These are phyloP conservation scores for Viola odorata DNA, from an alignment of 345 rosid species.

Conservation along the genomic window DNA sequence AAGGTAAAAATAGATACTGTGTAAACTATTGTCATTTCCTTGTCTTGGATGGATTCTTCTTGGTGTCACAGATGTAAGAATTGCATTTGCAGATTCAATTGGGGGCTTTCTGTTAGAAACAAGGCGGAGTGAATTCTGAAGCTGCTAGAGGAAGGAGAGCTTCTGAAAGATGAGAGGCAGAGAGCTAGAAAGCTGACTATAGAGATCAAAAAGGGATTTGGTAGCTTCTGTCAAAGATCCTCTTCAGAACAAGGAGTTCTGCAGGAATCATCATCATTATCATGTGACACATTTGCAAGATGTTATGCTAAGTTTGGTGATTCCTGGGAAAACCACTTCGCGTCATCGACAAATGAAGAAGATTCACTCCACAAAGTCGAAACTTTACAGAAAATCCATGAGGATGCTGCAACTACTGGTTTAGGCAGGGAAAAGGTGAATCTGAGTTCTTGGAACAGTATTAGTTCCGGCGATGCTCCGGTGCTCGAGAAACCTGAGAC, in stretches of 20 bases:
- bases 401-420: not conserved
- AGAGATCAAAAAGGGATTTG: conserved; percentile 86
- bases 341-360: conserved; percentile 2
- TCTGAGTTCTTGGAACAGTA: conserved; percentile 1
- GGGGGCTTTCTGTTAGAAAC: conserved; percentile 80
- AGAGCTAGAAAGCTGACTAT: conserved; percentile 73
- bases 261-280: conserved; percentile 30
- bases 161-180: conserved; percentile 68
- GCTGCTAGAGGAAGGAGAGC: conserved; percentile 58
- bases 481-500: conserved; percentile 18
- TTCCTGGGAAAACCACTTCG: conserved; percentile 33
- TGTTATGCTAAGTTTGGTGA: conserved; percentile 45
- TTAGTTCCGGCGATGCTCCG: conserved; percentile 3
- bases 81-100: conserved; percentile 55
- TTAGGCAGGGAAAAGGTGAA: not conserved
- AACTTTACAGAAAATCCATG: conserved; percentile 4
- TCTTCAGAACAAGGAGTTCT: conserved; percentile 32
- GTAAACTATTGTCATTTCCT: not conserved
- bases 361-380: conserved; percentile 8
- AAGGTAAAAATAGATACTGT: not conserved
- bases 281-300: conserved; percentile 34
- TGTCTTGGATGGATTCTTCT: not conserved
- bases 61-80: too few species aligned
- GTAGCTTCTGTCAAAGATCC: conserved; percentile 54
- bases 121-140: conserved; percentile 62